Evolutionary conservation across 495 filamentous ascomycete species (phyloP).

Genomic region (Penicillium robsamsonii): DNA sequence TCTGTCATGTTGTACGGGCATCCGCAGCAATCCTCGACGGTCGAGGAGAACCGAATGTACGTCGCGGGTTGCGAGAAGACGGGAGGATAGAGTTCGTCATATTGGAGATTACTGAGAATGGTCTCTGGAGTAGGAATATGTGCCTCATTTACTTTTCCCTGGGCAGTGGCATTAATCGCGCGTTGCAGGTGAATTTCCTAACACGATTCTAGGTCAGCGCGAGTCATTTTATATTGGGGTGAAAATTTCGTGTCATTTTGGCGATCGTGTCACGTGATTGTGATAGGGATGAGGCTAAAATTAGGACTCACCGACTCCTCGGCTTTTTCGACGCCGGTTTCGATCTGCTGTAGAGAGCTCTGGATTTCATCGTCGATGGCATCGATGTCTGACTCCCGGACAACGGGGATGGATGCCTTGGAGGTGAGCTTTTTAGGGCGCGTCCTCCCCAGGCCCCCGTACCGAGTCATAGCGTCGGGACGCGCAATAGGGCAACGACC

Average conservation of each 20-base stretch:
- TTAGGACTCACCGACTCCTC: constrained; percentile 88
- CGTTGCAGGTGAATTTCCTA: constrained; percentile 99
- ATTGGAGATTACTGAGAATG: constrained; percentile 67
- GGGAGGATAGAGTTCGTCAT: constrained; percentile 82
- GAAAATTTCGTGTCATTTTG: constrained; percentile 34
- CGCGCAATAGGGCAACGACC: constrained; percentile 45
- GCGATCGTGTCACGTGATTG: constrained; percentile 55
- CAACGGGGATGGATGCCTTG: constrained; percentile 79
- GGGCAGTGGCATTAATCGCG: constrained; percentile 75
- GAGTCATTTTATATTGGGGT: constrained; percentile 11
- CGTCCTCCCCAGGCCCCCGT: constrained; percentile 53
- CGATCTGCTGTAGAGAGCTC: constrained; percentile 71
- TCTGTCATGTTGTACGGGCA: constrained; percentile 89
- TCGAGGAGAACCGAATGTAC: constrained; percentile 97
- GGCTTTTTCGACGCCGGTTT: constrained; percentile 92
- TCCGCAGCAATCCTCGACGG: constrained; percentile 89
- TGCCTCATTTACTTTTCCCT: constrained; percentile 68
- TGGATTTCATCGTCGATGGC: constrained; percentile 64
- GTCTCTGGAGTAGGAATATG: constrained; percentile 89
- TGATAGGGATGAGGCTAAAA: constrained; percentile 41
- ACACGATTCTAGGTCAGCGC: constrained; percentile 20
- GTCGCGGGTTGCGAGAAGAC: constrained; percentile 78
- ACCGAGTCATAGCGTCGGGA: constrained; percentile 68
- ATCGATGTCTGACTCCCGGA: constrained; percentile 89
- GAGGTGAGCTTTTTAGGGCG: constrained; percentile 89